Base-by-base conservation (phyloP, 2,329 filamentous ascomycete genomes). In the Trichoderma atroviride region DNA sequence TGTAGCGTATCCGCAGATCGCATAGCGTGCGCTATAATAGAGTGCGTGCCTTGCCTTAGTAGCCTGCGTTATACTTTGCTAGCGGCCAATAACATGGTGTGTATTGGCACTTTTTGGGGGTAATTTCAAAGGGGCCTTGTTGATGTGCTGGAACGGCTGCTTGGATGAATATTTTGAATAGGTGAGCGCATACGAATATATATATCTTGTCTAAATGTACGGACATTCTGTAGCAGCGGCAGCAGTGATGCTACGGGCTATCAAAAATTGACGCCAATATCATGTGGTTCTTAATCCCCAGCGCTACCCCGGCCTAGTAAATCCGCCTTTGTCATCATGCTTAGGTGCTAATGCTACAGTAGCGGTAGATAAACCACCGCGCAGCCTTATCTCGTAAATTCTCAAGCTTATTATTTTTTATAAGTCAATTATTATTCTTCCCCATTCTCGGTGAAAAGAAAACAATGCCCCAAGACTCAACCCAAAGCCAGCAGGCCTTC, bases 401-500 rank as follows among this genome's bases (percentile, higher is more conserved):
- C 37, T 22, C 40, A n/a, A 55, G 24, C 24, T 14, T 9, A 50
- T 22, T 2, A 5, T 52, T 24, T 16, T 31, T 43, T 43, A 43
- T 43, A n/a, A 43, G 40, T 43, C 40, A 43, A 43, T 1, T 19
- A 11, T 11, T 11, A 33, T 33, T 33, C 57, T 29, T 9, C 9
- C 7, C 5, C 35, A n/a, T 24, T n/a, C 9, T 14, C 2, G 16
- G 7, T 37, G 16, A 16, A 2, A 13, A 35, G 6, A 35, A 40
- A 3, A 55, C 47, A 50, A 70, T 70, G 68, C 57, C 69, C 4
- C 69, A 62, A 53, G 19, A 63, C 24, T 22, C 62, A 74, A 14
- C 53, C 76, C 56, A 81, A 82, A 29, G 9, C 22, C 47, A 47
- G 2, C 37, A 58, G 35, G 13, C 16, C 53, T 93, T 92, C 79